Evolutionary conservation across 1,284 basidiomycete genomes (phyloP), one percentile per base, ranked within the genome.

Genomic region (Ceraceosorus guamensis): DNA sequence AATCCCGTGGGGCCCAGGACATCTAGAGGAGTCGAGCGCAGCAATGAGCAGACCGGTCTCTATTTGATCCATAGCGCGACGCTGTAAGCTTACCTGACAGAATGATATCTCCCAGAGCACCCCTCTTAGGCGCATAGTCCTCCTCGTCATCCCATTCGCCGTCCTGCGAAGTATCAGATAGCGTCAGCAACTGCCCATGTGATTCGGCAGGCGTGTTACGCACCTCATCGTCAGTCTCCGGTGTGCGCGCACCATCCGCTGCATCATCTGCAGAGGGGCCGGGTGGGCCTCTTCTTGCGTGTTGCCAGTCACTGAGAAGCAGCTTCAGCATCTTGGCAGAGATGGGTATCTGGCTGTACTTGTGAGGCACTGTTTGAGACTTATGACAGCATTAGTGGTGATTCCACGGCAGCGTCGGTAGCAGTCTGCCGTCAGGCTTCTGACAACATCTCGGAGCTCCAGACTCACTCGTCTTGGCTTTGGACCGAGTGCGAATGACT

Each of bases 401-500:
- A n/a, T n/a, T n/a, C n/a, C n/a, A n/a, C n/a, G n/a, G n/a, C n/a
- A n/a, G n/a, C n/a, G n/a, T n/a, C n/a, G n/a, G n/a, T n/a, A n/a
- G n/a, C n/a, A n/a, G n/a, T n/a, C n/a, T 44, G 35, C 43, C 31
- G 18, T 13, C 16, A 1, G 6, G 33, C 60, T 59, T 31, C 61
- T 56, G 49, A 50, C n/a, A n/a, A n/a, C 37, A n/a, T n/a, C 8
- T 41, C 37, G 37, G 37, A 41, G 6, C 13, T n/a, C n/a, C n/a
- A n/a, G 32, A 64, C 77, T 66, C 46, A 92, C 89, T 87, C 64
- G 82, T 81, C 79, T 86, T 89, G 46, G 92, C 90, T 67, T 84
- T 82, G 45, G 92, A 93, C 59, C 93, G 85, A 44, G 93, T 97
- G 85, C 95, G 90, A 77, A 97, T 97, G 68, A 89, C 88, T 91